Conservation (phyloP, 257 asterid species). For the Eucommia ulmoides region DNA sequence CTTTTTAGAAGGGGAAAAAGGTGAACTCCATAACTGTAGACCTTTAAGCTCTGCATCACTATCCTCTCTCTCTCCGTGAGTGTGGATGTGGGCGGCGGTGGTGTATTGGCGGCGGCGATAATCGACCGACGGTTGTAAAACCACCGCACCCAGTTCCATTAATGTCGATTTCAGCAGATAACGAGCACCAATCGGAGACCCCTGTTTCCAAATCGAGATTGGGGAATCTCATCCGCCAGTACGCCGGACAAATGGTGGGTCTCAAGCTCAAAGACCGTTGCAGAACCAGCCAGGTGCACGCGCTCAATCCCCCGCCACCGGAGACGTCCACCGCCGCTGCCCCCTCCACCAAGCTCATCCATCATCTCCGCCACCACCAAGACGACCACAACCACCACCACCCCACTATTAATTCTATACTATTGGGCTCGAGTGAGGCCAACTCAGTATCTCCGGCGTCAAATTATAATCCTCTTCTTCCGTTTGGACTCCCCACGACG, state of each 20-base stretch:
- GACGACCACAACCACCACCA: conserved; percentile 9
- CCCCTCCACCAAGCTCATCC: conserved; percentile 5
- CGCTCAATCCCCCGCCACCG: conserved; percentile 27
- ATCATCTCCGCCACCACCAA: conserved; percentile 8
- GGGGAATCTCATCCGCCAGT: conserved; percentile 32
- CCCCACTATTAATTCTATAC: conserved; percentile 34
- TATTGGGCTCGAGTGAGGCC: conserved; percentile 18
- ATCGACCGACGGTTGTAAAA: not conserved
- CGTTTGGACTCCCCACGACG: conserved; percentile 32
- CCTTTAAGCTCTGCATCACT: conserved; percentile 12
- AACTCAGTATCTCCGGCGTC: conserved; percentile 13
- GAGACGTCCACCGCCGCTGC: conserved; percentile 11
- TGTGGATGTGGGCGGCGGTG: conserved; percentile 1
- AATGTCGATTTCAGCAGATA: conserved; percentile 37
- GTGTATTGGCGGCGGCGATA: conserved; percentile 14
- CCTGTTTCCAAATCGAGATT: conserved; percentile 29
- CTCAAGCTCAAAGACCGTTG: conserved; percentile 44
- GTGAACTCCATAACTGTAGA: conserved; percentile 8
- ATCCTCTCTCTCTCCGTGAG: not conserved
- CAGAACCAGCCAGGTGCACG: conserved; percentile 43
- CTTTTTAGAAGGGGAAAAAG: not conserved
- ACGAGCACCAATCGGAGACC: conserved; percentile 13
- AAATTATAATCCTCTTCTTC: conserved; percentile 27
- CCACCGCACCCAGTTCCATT: conserved; percentile 12
- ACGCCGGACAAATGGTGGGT: conserved; percentile 15